phyloP scores from a whole-genome alignment of 352 stramenopile genomes.

The Saprolegnia diclina region DNA sequence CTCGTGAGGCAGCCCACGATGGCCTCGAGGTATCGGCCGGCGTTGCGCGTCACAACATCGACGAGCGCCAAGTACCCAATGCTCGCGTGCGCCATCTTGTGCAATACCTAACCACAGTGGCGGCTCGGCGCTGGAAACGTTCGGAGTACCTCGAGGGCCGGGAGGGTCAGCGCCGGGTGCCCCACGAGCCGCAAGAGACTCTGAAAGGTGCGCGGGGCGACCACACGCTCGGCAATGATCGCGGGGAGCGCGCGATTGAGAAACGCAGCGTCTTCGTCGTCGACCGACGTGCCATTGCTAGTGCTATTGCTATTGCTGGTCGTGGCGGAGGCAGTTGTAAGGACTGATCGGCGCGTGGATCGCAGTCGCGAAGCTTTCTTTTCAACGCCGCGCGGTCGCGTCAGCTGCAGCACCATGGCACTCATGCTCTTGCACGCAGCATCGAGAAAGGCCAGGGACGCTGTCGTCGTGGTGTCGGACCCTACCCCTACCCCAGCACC shows the following conservation, averaged over 20 bases:
- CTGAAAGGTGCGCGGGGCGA: background rate
- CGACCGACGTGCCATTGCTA: background rate
- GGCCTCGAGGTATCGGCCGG: conserved; percentile 44
- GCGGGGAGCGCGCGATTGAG: conserved; percentile 11
- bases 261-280: conserved; percentile 4
- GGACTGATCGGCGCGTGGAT: too few species aligned
- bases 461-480: background rate
- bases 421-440: background rate
- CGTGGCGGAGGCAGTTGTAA: background rate
- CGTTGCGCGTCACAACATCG: conserved; percentile 48
- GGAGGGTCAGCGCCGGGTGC: background rate
- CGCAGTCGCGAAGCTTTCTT: too few species aligned
- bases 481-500: background rate
- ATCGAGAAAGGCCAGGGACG: conserved; percentile 6
- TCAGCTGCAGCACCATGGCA: background rate
- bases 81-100: conserved; percentile 12
- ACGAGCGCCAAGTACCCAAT: conserved; percentile 53
- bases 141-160: background rate
- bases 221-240: background rate
- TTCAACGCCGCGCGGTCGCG: too few species aligned
- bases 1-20: conserved; percentile 44
- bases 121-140: background rate
- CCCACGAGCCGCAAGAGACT: background rate
- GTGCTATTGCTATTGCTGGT: too few species aligned
- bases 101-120: background rate